Percentiles rank a stretch among this genome's conserved stretches.
Evolutionary conservation across 208 protist genomes (phyloP).

Genomic region (Novymonas esmeraldas): DNA sequence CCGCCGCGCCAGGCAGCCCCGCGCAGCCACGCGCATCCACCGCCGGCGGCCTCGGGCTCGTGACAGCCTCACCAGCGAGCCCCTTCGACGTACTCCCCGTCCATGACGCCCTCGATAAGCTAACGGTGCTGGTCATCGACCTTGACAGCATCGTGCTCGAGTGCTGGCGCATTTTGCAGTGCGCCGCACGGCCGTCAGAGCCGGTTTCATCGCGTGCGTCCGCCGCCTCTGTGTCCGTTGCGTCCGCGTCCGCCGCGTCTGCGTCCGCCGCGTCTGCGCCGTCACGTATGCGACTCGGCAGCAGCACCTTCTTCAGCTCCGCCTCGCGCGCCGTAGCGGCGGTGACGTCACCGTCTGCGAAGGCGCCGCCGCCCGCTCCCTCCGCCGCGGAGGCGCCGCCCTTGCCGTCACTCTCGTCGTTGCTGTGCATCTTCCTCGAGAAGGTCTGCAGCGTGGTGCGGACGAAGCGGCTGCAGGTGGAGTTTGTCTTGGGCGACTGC

Average conservation of each 20-base stretch:
- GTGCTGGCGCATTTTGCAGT: constrained; percentile 12
- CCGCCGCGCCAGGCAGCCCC: background rate
- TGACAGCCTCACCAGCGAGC: constrained; percentile 3
- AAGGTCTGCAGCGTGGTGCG: background rate
- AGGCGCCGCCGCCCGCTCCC: background rate
- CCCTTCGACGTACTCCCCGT: constrained; percentile 21
- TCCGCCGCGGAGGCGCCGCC: background rate
- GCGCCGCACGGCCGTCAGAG: background rate
- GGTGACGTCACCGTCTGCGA: no score
- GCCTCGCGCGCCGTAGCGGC: no score
- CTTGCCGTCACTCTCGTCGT: constrained; percentile 1
- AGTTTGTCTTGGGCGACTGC: constrained; percentile 25
- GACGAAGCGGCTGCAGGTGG: background rate
- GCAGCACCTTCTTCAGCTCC: background rate
- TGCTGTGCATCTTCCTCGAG: constrained; percentile 19
- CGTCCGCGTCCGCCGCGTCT: background rate
- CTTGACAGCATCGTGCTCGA: constrained; percentile 22
- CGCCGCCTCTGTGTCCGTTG: background rate
- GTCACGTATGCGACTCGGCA: background rate
- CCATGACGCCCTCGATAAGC: constrained; percentile 5
- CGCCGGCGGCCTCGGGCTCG: background rate
- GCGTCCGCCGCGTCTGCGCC: background rate
- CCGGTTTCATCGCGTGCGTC: background rate
- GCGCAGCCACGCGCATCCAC: background rate
- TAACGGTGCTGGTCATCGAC: constrained; percentile 7